These are phyloP conservation scores for Tetradesmus lagerheimii DNA, from an alignment of 139 green algal genomes.

Conservation along the genomic window DNA sequence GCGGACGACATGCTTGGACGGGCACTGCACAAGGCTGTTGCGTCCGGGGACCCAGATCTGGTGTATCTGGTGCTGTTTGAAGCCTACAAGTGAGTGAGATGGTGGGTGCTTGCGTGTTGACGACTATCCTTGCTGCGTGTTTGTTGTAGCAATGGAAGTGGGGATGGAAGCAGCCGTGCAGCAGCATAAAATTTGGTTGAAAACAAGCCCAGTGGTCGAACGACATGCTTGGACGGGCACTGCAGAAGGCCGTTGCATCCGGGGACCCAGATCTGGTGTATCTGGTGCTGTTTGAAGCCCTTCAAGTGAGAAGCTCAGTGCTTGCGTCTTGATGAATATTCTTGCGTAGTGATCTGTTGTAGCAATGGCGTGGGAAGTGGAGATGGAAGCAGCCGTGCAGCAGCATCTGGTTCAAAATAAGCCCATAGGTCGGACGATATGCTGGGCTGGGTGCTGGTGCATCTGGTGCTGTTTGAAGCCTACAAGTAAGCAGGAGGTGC, in stretches of 20 bases:
- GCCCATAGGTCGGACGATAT: slow-evolving; percentile 46
- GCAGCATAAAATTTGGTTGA: too few species aligned
- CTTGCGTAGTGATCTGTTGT: too few species aligned
- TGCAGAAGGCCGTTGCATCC: slow-evolving; percentile 80
- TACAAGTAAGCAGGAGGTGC: too few species aligned
- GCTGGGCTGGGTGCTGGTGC: slow-evolving; percentile 74
- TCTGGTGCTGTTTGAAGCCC: slow-evolving; percentile 67
- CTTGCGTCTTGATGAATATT: too few species aligned
- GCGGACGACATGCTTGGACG: slow-evolving; percentile 52
- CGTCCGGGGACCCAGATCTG: slow-evolving; percentile 88
- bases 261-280: slow-evolving; percentile 89
- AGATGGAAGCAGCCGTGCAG: neutral
- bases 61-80: slow-evolving; percentile 81
- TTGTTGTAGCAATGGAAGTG: too few species aligned
- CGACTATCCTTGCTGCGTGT: too few species aligned
- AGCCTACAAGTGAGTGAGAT: slow-evolving; percentile 47
- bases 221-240: slow-evolving; percentile 61
- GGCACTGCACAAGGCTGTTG: slow-evolving; percentile 79
- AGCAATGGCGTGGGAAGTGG: too few species aligned
- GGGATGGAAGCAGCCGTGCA: too few species aligned
- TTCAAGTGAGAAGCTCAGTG: too few species aligned
- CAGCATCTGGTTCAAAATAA: neutral
- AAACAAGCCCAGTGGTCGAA: neutral
- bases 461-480: slow-evolving; percentile 63
- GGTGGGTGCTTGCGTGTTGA: too few species aligned